phyloP scores from a whole-genome alignment of 164 flowering plant species.

The Amborella trichopoda region DNA sequence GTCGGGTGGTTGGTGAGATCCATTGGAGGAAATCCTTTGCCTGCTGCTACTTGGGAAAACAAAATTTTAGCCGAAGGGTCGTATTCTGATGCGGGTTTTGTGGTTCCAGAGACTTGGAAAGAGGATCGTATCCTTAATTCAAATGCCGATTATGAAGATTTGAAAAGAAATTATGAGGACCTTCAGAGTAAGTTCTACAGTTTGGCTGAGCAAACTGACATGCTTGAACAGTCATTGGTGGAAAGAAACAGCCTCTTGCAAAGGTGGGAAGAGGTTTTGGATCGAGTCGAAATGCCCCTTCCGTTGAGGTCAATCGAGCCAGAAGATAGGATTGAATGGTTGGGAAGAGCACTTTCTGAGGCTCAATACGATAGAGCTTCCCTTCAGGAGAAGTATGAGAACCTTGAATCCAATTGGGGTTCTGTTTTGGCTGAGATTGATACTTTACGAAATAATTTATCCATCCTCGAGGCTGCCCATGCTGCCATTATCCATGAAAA shows the following conservation, averaged over 20 bases:
- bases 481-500: constrained; percentile 34
- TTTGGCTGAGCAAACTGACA: constrained; percentile 95
- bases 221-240: constrained; percentile 96
- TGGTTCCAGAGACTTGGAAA: constrained; percentile 52
- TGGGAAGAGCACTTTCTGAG: constrained; percentile 59
- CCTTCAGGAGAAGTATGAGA: constrained; percentile 45
- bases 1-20: constrained; percentile 85
- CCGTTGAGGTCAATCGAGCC: constrained; percentile 72
- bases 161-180: constrained; percentile 71
- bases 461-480: constrained; percentile 38
- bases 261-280: constrained; percentile 84
- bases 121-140: constrained; percentile 35
- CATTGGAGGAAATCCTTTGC: constrained; percentile 40
- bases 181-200: constrained; percentile 71
- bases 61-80: constrained; percentile 58
- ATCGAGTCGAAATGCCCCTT: constrained; percentile 54
- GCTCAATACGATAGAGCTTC: constrained; percentile 38
- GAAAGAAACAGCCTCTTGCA: constrained; percentile 80
- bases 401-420: constrained; percentile 44
- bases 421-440: constrained; percentile 47
- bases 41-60: constrained; percentile 58
- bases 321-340: constrained; percentile 77
- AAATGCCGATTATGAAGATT: constrained; percentile 37
- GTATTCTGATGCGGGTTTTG: constrained; percentile 55
- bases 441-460: constrained; percentile 31